Evolutionary conservation across 1,139 yeast species (phyloP).

Genomic region (Suhomyces chickasaworum): DNA sequence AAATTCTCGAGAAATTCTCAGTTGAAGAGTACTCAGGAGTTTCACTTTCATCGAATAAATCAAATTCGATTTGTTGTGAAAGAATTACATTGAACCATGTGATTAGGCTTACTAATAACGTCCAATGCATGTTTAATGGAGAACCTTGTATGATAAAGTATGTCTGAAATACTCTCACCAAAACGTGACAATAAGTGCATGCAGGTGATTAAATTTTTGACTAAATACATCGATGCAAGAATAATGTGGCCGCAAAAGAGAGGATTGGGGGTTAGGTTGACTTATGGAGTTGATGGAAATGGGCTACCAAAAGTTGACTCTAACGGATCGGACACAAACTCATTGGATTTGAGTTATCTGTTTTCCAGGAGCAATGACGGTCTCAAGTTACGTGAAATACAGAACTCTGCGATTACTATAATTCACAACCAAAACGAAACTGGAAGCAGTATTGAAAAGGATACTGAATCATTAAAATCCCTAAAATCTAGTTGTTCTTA

Average conservation of each 20-base stretch:
- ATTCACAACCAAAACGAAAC: slow-evolving; percentile 17
- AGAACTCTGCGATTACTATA: slow-evolving; percentile 17
- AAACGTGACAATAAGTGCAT: neutral
- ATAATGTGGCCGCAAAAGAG: slow-evolving; percentile 28
- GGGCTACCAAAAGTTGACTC: slow-evolving; percentile 14
- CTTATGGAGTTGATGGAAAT: slow-evolving; percentile 28
- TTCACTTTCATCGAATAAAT: slow-evolving; percentile 14
- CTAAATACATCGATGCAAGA: neutral
- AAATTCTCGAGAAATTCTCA: slow-evolving; percentile 28
- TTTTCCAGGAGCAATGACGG: slow-evolving; percentile 31
- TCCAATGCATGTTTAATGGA: neutral
- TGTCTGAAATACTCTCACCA: neutral
- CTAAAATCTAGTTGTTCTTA: neutral
- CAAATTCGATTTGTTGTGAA: slow-evolving; percentile 15
- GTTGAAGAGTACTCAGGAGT: slow-evolving; percentile 15
- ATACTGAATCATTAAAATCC: neutral
- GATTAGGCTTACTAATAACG: neutral
- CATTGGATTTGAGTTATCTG: slow-evolving; percentile 19
- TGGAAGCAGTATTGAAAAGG: slow-evolving; percentile 13
- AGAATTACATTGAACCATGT: neutral
- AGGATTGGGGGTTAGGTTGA: slow-evolving; percentile 26
- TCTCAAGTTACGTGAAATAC: slow-evolving; percentile 19
- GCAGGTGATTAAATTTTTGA: neutral
- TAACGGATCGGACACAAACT: neutral
- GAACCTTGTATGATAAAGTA: neutral